Evolutionary conservation across 768 basidiomycete species (phyloP).

Genomic region (Crucibulum laeve): DNA sequence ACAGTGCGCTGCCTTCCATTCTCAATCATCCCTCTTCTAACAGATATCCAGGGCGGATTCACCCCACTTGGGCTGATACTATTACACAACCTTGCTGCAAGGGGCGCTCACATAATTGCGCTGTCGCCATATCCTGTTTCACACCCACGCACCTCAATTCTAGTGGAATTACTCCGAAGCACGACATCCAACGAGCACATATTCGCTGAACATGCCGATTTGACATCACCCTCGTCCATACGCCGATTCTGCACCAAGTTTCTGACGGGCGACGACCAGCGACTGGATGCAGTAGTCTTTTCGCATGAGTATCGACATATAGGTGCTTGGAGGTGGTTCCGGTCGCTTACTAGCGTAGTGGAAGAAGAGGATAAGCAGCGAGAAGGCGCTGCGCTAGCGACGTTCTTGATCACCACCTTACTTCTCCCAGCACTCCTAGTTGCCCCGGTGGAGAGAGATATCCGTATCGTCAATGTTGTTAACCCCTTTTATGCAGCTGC

Average conservation of each 20-base stretch:
- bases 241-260: conserved; percentile 68
- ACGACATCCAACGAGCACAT: conserved; percentile 73
- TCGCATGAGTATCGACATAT: conserved; percentile 73
- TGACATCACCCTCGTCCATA: conserved; percentile 61
- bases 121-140: conserved; percentile 59
- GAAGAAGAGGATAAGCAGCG: conserved; percentile 32
- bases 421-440: conserved; percentile 78
- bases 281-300: conserved; percentile 77
- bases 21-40: conserved; percentile 4
- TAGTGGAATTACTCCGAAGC: conserved; percentile 63
- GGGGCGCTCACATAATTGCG: conserved; percentile 79
- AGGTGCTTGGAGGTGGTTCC: conserved; percentile 36
- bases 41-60: conserved; percentile 61
- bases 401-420: conserved; percentile 75
- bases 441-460: conserved; percentile 83
- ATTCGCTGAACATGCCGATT: conserved; percentile 76
- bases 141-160: conserved; percentile 47
- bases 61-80: conserved; percentile 69
- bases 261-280: conserved; percentile 55
- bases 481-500: conserved; percentile 91
- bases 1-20: conserved; percentile 45
- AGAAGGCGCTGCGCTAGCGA: conserved; percentile 53
- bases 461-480: conserved; percentile 82
- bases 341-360: conserved; percentile 11
- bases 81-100: conserved; percentile 59